Percentiles rank a stretch among this genome's conserved stretches.
Evolutionary conservation across 2,329 filamentous ascomycete genomes (phyloP).

Genomic region (Fusarium sp.): DNA sequence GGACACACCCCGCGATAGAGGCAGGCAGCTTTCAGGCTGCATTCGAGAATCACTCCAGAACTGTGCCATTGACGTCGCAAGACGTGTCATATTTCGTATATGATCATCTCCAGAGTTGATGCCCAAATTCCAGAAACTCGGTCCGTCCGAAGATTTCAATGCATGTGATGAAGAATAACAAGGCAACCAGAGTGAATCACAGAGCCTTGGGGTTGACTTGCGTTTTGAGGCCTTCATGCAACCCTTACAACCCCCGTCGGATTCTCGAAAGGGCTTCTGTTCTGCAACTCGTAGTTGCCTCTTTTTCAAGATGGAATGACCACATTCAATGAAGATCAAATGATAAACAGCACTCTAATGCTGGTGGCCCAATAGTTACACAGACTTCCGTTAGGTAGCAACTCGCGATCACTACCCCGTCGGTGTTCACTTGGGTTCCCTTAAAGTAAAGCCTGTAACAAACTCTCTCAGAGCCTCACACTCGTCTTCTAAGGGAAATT

Average conservation of each 20-base stretch:
- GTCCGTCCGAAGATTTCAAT: not conserved
- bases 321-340: not conserved
- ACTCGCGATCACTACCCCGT: not conserved
- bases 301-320: not conserved
- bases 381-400: not conserved
- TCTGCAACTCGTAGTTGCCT: not conserved
- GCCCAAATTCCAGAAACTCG: not conserved
- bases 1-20: not conserved
- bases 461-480: not conserved
- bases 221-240: slow-evolving; percentile 11
- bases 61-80: not conserved
- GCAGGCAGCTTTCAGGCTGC: not conserved
- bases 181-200: not conserved
- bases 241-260: not conserved
- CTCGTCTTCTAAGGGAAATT: no score
- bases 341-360: not conserved
- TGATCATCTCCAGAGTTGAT: slow-evolving; percentile 1
- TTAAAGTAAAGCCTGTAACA: fast-evolving
- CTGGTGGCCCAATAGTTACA: no score
- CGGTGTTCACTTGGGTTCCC: fast-evolving
- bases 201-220: not conserved
- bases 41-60: not conserved
- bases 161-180: not conserved
- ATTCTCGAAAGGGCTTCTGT: not conserved
- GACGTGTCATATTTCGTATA: slow-evolving; percentile 20